A percentile compares a stretch with the other conserved stretches of the same genome.
phyloP scores from a whole-genome alignment of 805 yeast species.

The Cyberlindnera sargentensis region DNA sequence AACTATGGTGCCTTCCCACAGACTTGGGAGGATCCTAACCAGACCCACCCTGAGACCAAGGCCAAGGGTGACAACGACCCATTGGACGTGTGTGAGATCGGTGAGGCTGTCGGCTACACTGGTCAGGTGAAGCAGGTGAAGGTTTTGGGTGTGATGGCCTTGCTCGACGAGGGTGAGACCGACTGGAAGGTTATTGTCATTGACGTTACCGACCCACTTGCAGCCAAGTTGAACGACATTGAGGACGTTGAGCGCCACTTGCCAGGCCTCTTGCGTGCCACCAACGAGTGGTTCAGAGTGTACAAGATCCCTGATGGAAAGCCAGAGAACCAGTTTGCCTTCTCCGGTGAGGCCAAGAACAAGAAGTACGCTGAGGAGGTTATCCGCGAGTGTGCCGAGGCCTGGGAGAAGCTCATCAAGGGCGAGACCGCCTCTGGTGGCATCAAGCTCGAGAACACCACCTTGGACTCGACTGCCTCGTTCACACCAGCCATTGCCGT shows the following conservation, averaged over 20 bases:
- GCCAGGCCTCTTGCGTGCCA: conserved; percentile 90
- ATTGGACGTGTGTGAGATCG: conserved; percentile 78
- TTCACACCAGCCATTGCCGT: conserved; percentile 43
- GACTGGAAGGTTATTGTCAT: conserved; percentile 92
- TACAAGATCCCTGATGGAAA: conserved; percentile 98
- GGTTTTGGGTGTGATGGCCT: conserved; percentile 89
- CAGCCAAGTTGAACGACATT: conserved; percentile 78
- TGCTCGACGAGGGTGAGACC: conserved; percentile 87
- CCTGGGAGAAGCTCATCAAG: conserved; percentile 71
- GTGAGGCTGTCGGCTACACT: conserved; percentile 54
- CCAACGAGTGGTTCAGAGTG: conserved; percentile 97
- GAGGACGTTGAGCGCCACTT: conserved; percentile 85
- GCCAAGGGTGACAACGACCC: conserved; percentile 82
- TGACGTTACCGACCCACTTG: conserved; percentile 77
- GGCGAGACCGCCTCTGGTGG: conserved; percentile 62
- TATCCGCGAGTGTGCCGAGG: conserved; percentile 72
- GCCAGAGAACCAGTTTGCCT: conserved; percentile 95
- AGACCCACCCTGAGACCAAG: conserved; percentile 56
- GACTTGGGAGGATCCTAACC: conserved; percentile 40
- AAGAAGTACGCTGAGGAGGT: conserved; percentile 81
- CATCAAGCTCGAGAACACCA: conserved; percentile 70
- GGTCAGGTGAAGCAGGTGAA: conserved; percentile 85
- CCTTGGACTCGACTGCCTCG: conserved; percentile 51
- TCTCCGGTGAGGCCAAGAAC: conserved; percentile 87
- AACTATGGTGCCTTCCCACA: conserved; percentile 99